Base-by-base conservation (phyloP, 257 asterid genomes). In the Gentiana straminea region DNA sequence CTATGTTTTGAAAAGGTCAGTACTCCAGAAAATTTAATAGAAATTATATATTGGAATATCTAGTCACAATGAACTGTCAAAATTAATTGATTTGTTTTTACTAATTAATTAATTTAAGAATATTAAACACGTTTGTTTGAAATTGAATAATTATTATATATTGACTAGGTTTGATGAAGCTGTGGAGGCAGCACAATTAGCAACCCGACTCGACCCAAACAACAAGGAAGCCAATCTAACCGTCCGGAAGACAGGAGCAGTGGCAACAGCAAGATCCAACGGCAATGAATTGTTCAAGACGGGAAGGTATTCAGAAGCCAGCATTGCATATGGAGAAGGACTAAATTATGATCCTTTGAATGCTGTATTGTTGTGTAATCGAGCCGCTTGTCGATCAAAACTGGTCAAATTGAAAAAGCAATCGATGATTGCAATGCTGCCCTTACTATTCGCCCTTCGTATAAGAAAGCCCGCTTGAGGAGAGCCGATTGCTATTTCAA, bases 381-480 rank as follows among this genome's bases (percentile, higher is more conserved):
- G 95, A 69, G 91, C 91, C 0, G 95, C 95, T 45, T 86, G 91
- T 58, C 58, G 72, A 15, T 60, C 84, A 13, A 86, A 81, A 70
- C 84, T 86, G 77, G 79, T 13, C 81, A 79, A 34, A 78, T 65
- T 63, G 86, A 81, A 39, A 70, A 74, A 48, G 89, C 94, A 2
- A 64, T 83, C 3, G 94, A 86, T 58, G 95, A 86, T 62, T 84
- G 91, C 62, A 81, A 54, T 46, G 64, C 86, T 4, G 86, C 95
- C 24, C 80, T 86, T 24, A 67, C 32, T 11, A 52, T 72, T 13
- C 80, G 94, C 3, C 82, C 94, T 11, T 70, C 66, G 10, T 84
- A 73, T 56, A 73, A 62, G 67, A 86, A 86, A 71, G 95, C 95
- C 36, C 70, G 95, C 57, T 61, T 86, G 52, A 77, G 95, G 71